These are phyloP conservation scores for Entomophthora muscae DNA, from an alignment of 371 early-diverging fungal species.

Conservation along the genomic window DNA sequence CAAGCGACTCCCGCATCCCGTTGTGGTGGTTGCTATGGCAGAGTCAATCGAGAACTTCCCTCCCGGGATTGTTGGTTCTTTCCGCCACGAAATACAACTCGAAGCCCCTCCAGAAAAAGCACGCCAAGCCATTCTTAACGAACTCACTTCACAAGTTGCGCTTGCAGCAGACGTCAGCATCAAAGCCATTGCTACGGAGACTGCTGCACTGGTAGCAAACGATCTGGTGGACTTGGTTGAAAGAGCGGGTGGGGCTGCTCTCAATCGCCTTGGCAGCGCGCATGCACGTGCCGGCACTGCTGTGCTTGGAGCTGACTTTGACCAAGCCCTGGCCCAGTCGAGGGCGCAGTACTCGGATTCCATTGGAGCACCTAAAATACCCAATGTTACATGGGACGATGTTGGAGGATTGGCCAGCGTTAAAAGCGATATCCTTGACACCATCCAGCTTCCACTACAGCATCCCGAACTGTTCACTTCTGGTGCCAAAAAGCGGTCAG, in stretches of 20 bases:
- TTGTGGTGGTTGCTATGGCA: slow-evolving; percentile 61
- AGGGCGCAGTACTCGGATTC: slow-evolving; percentile 73
- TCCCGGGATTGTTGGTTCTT: slow-evolving; percentile 43
- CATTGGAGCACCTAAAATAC: slow-evolving; percentile 94
- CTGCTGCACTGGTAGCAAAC: slow-evolving; percentile 74
- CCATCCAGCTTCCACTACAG: slow-evolving; percentile 94
- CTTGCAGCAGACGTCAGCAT: slow-evolving; percentile 61
- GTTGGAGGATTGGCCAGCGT: slow-evolving; percentile 96
- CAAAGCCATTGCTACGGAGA: slow-evolving; percentile 60
- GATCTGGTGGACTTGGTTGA: slow-evolving; percentile 63
- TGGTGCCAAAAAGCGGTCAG: slow-evolving; percentile 95
- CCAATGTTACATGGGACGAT: slow-evolving; percentile 95
- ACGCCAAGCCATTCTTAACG: slow-evolving; percentile 37
- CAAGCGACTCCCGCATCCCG: slow-evolving; percentile 37
- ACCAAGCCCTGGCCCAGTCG: slow-evolving; percentile 55
- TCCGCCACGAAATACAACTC: slow-evolving; percentile 52
- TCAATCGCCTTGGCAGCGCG: slow-evolving; percentile 24
- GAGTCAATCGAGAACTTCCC: slow-evolving; percentile 56
- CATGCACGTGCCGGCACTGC: slow-evolving; percentile 36
- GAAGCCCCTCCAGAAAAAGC: slow-evolving; percentile 54
- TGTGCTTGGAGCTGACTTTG: slow-evolving; percentile 59
- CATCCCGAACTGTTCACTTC: slow-evolving; percentile 93
- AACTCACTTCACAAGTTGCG: slow-evolving; percentile 26
- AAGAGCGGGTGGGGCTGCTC: slow-evolving; percentile 44
- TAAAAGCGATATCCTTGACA: slow-evolving; percentile 93